These are phyloP conservation scores for Saxispiralis lemnorum DNA, from an alignment of 495 filamentous ascomycete species.

Conservation along the genomic window DNA sequence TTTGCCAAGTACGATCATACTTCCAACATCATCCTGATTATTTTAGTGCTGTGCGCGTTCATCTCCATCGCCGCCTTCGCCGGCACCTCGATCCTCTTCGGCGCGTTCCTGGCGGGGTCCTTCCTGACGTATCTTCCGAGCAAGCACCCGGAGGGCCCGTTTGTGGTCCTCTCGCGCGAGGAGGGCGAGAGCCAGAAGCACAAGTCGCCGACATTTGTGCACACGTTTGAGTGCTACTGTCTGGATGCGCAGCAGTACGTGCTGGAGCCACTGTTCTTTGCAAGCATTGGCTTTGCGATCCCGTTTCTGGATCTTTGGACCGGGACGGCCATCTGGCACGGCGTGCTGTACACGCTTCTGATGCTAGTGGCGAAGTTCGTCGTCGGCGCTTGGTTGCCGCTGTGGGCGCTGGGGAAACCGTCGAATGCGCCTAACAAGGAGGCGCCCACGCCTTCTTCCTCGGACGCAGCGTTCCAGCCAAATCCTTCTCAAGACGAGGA, in stretches of 20 bases:
- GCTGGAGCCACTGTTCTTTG: conserved; percentile 9
- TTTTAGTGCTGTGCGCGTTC: conserved; percentile 32
- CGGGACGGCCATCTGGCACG: conserved; percentile 6
- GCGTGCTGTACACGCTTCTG: conserved; percentile 3
- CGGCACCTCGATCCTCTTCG: conserved; percentile 52
- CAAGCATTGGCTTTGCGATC: conserved; percentile 10
- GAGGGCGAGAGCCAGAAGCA: neutral
- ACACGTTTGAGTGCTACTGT: conserved; percentile 4
- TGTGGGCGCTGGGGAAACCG: conserved; percentile 3
- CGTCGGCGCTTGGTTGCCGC: conserved; percentile 6
- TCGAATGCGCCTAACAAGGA: neutral
- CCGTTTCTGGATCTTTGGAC: conserved; percentile 8
- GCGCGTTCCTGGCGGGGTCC: conserved; percentile 50
- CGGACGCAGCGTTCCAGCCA: no score
- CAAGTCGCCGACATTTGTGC: conserved; percentile 1
- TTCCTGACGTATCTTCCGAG: conserved; percentile 27
- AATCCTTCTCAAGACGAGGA: no score
- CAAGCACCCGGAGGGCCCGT: neutral
- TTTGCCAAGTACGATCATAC: conserved; percentile 15
- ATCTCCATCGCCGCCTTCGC: conserved; percentile 42
- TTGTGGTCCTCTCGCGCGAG: neutral
- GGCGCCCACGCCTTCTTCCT: neutral
- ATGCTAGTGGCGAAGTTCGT: conserved; percentile 11
- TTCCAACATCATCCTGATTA: conserved; percentile 19
- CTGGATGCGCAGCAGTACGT: conserved; percentile 6